phyloP scores from a whole-genome alignment of 257 asterid species.

The Salvia splendens region DNA sequence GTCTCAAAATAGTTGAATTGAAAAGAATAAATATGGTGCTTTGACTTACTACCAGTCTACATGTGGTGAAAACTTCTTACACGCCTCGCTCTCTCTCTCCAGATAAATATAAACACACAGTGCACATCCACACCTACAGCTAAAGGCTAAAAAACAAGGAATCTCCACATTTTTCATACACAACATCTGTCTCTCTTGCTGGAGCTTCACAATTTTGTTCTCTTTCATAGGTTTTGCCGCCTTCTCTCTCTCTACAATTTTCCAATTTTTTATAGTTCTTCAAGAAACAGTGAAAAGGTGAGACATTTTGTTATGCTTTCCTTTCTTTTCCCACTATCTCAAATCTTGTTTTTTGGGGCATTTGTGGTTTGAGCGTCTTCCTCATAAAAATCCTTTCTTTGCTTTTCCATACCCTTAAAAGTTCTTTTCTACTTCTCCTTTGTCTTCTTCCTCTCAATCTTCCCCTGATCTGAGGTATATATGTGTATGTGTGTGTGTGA shows the following conservation, averaged over 20 bases:
- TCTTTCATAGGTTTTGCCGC: constrained; percentile 11
- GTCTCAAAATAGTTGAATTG: no score
- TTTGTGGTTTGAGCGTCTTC: constrained; percentile 24
- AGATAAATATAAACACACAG: no score
- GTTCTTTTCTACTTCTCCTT: background rate
- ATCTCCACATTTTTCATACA: background rate
- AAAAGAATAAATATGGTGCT: background rate
- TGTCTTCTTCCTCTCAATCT: constrained; percentile 14
- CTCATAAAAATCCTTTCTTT: constrained; percentile 26
- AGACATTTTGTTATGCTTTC: constrained; percentile 25
- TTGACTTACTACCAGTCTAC: constrained; percentile 8
- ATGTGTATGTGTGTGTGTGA: background rate
- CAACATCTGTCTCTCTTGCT: constrained; percentile 35
- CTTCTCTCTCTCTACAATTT: no score
- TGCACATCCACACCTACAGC: background rate
- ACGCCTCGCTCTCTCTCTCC: background rate
- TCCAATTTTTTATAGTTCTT: background rate
- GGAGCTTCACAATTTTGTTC: constrained; percentile 35
- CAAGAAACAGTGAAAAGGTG: constrained; percentile 37
- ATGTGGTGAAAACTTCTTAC: constrained; percentile 25
- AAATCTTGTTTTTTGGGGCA: constrained; percentile 22
- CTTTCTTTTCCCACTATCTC: constrained; percentile 19
- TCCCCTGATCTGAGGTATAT: constrained; percentile 46
- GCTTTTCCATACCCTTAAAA: constrained; percentile 6
- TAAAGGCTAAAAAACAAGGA: constrained; percentile 29